Evolutionary conservation across 1,284 basidiomycete species (phyloP), one percentile per base, ranked within the genome.

Genomic region (Pulveroboletus sp.): DNA sequence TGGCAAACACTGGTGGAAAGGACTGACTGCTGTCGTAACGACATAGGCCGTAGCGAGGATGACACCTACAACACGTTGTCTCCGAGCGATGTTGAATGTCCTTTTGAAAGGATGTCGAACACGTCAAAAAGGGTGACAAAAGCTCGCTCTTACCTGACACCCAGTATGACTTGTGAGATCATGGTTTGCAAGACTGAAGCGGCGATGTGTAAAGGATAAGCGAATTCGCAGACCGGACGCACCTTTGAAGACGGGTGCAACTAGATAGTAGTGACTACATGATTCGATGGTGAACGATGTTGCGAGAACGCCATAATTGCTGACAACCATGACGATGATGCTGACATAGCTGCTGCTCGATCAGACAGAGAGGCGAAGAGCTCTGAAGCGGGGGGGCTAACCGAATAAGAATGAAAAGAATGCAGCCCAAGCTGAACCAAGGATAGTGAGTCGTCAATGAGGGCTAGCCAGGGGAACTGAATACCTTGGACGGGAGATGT

Each of bases 351-450:
- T 73, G 51, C 16, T 24, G 48, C 9, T n/a, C n/a, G 15, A 35
- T 66, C 17, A 66, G 58, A 60, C 44, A n/a, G 29, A 8, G 29
- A 37, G n/a, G 10, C 11, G 7, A 26, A 7, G 16, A n/a, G 1
- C n/a, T 19, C n/a, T 0, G 12, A 17, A n/a, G 33, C 16, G 39
- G 19, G 21, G 29, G 42, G n/a, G 48, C 64, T 8, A 8, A 66
- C 71, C 68, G 71, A 58, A 78, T 77, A 56, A 75, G 68, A 48
- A 78, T 52, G 57, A 77, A 78, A 48, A 74, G 61, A 60, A 69
- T 19, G 59, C 72, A 72, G 15, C 65, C 66, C 56, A 72, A 56
- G 47, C 69, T 71, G 19, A 15, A 56, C 12, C 13, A 21, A 21
- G 8, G 32, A 48, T 6, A 5, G 32, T 56, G 41, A 56, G 33